A percentile compares a stretch with the other conserved stretches of the same genome.
Conservation (phyloP, 495 filamentous ascomycete genomes). For the Podospora fimiseda region DNA sequence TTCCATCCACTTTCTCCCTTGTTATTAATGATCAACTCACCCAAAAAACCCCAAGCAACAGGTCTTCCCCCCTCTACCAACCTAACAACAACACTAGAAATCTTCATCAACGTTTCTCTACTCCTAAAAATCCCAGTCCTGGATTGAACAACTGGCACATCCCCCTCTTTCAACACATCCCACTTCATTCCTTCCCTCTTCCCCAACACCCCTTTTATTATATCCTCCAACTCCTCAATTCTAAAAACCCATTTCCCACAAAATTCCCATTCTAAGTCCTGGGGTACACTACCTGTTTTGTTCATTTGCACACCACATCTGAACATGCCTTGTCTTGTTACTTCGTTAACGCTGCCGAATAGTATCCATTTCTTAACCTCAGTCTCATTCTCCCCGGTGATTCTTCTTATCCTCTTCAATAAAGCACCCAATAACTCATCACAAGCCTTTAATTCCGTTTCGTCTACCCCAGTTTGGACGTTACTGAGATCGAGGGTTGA, state of each 20-base stretch:
- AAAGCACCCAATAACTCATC: too few species aligned
- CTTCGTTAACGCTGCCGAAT: constrained; percentile 31
- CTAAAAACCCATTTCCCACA: constrained; percentile 42
- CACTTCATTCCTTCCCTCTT: constrained; percentile 23
- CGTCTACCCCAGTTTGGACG: too few species aligned
- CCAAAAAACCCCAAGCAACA: constrained; percentile 41
- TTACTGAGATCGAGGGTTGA: too few species aligned
- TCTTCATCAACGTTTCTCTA: constrained; percentile 33
- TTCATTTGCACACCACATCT: constrained; percentile 16
- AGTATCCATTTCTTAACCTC: constrained; percentile 13
- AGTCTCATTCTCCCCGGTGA: not conserved
- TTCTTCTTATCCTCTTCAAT: not conserved
- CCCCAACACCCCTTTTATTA: constrained; percentile 7
- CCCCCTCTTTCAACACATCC: constrained; percentile 24
- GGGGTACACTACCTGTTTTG: constrained; percentile 9
- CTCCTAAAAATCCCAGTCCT: constrained; percentile 31
- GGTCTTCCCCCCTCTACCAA: constrained; percentile 27
- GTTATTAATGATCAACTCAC: too few species aligned
- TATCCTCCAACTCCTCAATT: constrained; percentile 20
- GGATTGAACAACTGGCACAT: constrained; percentile 29
- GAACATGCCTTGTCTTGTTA: constrained; percentile 19
- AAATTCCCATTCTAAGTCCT: constrained; percentile 20
- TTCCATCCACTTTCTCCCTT: not conserved
- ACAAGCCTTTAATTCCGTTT: too few species aligned
- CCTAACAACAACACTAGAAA: constrained; percentile 32